phyloP scores from a whole-genome alignment of 2,329 filamentous ascomycete genomes.

The Stemphylium lycopersici region DNA sequence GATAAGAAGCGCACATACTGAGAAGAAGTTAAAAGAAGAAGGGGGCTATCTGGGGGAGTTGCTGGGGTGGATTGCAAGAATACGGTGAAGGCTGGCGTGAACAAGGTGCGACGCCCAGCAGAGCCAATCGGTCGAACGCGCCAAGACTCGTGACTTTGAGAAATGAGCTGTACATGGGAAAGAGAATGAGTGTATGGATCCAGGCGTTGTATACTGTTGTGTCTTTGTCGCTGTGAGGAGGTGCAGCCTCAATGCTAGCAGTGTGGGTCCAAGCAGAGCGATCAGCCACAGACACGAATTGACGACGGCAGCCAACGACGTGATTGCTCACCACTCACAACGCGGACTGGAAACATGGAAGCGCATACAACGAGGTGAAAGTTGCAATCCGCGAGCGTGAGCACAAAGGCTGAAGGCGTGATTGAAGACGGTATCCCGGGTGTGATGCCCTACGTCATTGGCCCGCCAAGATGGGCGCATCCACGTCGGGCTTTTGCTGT shows the following conservation, averaged over 20 bases:
- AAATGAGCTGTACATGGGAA: neutral
- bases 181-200: neutral
- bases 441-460: constrained; percentile 6
- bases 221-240: neutral
- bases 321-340: too few relatives aligned
- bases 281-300: neutral
- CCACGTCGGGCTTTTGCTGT: neutral
- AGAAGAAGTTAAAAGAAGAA: neutral
- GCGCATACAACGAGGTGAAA: neutral
- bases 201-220: neutral
- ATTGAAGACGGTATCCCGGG: neutral
- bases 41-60: neutral
- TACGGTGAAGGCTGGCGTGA: constrained; percentile 18
- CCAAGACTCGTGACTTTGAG: constrained; percentile 12
- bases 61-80: constrained; percentile 1
- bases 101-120: constrained; percentile 13
- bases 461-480: constrained; percentile 11
- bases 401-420: neutral
- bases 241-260: neutral
- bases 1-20: constrained; percentile 23
- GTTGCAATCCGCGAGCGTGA: neutral
- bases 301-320: neutral
- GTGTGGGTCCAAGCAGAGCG: neutral
- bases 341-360: too few relatives aligned
- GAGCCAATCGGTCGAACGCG: constrained; percentile 14